Evolutionary conservation across 2,329 filamentous ascomycete genomes (phyloP).

Genomic region (Alternaria sp.): DNA sequence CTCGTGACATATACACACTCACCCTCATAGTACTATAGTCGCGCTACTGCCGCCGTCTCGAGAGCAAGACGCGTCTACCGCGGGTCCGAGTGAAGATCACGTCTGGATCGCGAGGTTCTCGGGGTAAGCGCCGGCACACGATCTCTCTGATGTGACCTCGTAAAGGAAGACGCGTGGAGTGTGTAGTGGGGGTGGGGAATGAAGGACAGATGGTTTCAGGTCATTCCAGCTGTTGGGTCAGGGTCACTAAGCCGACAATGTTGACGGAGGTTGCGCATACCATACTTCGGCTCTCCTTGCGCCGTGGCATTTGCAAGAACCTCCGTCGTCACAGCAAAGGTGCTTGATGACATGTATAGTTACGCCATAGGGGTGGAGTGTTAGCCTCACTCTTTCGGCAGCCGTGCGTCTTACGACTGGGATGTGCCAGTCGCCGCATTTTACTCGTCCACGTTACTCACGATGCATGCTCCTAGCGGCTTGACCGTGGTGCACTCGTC

Average conservation of each 20-base stretch:
- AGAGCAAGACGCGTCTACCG: constrained; percentile 29
- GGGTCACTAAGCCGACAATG: constrained; percentile 29
- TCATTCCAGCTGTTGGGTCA: constrained; percentile 23
- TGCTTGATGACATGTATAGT: constrained; percentile 41
- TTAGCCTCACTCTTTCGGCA: constrained; percentile 45
- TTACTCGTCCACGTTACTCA: constrained; percentile 49
- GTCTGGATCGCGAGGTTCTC: constrained; percentile 15
- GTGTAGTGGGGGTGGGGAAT: constrained; percentile 39
- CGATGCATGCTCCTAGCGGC: constrained; percentile 33
- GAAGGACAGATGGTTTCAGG: constrained; percentile 36
- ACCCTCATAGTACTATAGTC: constrained; percentile 46
- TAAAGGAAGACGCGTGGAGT: constrained; percentile 31
- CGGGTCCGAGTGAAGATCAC: constrained; percentile 23
- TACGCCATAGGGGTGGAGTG: constrained; percentile 37
- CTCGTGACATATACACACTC: constrained; percentile 45
- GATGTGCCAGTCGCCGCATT: constrained; percentile 29
- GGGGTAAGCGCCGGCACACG: constrained; percentile 34
- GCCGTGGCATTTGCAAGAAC: constrained; percentile 29
- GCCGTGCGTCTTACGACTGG: constrained; percentile 31
- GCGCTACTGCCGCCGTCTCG: constrained; percentile 32
- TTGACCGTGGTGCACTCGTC: constrained; percentile 23
- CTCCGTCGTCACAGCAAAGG: constrained; percentile 30
- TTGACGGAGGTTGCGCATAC: constrained; percentile 26
- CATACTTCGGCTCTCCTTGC: constrained; percentile 23
- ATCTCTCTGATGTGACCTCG: constrained; percentile 32